Evolutionary conservation across 805 yeast genomes (phyloP), one percentile per base, ranked within the genome.

Genomic region (Maudiozyma bulderi): DNA sequence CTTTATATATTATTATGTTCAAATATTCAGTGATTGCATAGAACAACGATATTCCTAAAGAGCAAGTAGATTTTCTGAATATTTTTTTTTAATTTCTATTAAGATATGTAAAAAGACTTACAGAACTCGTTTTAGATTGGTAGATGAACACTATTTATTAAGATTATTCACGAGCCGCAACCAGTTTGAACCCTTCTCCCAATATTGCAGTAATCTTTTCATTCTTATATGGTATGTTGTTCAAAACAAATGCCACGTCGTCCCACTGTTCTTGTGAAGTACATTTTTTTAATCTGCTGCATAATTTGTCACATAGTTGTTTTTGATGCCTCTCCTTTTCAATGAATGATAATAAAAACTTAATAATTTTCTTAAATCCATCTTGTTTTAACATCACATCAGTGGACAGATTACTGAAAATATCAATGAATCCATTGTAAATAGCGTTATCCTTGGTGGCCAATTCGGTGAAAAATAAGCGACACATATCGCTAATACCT

Each of bases 401-500:
- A 40, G 75, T 76, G 1, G 93, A 80, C 49, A 93, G 77, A 7
- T 95, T 95, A 66, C 95, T 86, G 68, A 93, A 87, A 61, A 93
- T 91, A 68, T 95, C 99, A 60, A 91, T 86, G 62, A 90, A 93
- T 3, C 96, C 95, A 67, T 93, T 93, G 68, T 93, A 93, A 44
- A 95, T 85, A 0, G 98, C 98, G 67, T 91, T 91, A 59, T 93
- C 99, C 65, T 95, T 95, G 0, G 95, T 84, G 2, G 98, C 87
- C 61, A 93, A 76, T 61, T 93, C 99, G 0, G 91, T 78, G 67
- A 93, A 95, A 72, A 93, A 93, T 66, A 90, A 74, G 53, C 81
- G 75, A 56, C 97, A 88, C 86, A 93, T 81, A 57, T 87, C 95
- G 49, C 91, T 81, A 50, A 93, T 90, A 31, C 91, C 82, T 60